Evolutionary conservation across 1,284 basidiomycete species (phyloP).

Genomic region (Tilletia setariae): DNA sequence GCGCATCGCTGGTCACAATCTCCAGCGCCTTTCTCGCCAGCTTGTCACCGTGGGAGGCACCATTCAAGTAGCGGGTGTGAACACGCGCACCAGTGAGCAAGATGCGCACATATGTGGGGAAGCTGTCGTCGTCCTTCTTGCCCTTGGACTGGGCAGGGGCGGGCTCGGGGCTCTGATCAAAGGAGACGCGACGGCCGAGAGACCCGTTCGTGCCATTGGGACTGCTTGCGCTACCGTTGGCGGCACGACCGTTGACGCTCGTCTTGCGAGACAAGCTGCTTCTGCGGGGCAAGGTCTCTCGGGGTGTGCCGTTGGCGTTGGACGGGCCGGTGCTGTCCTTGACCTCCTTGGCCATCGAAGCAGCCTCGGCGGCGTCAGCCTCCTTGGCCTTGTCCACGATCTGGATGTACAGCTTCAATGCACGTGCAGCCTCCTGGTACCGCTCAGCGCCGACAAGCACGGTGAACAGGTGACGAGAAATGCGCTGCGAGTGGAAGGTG

Average conservation of each 20-base stretch:
- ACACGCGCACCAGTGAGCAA: slow-evolving; percentile 42
- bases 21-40: slow-evolving; percentile 34
- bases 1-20: slow-evolving; percentile 26
- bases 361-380: slow-evolving; percentile 27
- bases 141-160: too few relatives aligned
- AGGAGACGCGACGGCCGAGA: background rate
- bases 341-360: slow-evolving; percentile 16
- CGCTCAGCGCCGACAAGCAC: slow-evolving; percentile 48
- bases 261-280: slow-evolving; percentile 22
- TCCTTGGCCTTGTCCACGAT: slow-evolving; percentile 50
- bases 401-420: slow-evolving; percentile 43
- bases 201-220: slow-evolving; percentile 11
- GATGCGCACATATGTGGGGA: slow-evolving; percentile 32
- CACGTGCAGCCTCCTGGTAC: slow-evolving; percentile 41
- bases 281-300: slow-evolving; percentile 5
- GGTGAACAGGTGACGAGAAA: slow-evolving; percentile 40
- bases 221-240: background rate
- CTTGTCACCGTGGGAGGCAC: slow-evolving; percentile 32
- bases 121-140: slow-evolving; percentile 27
- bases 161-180: background rate
- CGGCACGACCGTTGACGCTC: background rate
- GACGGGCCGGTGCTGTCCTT: slow-evolving; percentile 18
- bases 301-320: slow-evolving; percentile 16
- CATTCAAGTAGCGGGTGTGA: slow-evolving; percentile 30
- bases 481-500: slow-evolving; percentile 50